A percentile compares a stretch with the other conserved stretches of the same genome.
These are phyloP conservation scores for Parietaria judaica DNA, from an alignment of 306 rosid genomes.

Conservation along the genomic window DNA sequence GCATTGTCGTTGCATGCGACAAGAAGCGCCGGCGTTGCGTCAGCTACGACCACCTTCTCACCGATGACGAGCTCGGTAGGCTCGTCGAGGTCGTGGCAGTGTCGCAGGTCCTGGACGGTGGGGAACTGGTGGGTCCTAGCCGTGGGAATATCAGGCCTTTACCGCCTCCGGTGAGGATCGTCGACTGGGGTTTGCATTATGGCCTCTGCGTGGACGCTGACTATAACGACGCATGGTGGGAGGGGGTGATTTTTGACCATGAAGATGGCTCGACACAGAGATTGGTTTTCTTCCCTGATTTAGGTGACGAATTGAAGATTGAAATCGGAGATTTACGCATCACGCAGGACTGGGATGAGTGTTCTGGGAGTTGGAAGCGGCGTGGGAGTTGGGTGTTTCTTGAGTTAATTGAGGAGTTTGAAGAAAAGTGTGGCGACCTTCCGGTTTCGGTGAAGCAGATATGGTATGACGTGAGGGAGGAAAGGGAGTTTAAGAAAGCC, in stretches of 20 bases:
- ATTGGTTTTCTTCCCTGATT: slow-evolving; percentile 63
- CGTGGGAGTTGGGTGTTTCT: slow-evolving; percentile 73
- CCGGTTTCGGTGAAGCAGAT: slow-evolving; percentile 64
- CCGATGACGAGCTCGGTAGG: slow-evolving; percentile 23
- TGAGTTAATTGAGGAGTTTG: slow-evolving; percentile 55
- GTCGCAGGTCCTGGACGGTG: slow-evolving; percentile 42
- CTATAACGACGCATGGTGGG: slow-evolving; percentile 87
- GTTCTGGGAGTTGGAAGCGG: slow-evolving; percentile 39
- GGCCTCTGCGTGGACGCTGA: slow-evolving; percentile 76
- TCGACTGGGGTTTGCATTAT: slow-evolving; percentile 27
- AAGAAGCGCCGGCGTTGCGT: slow-evolving; percentile 37
- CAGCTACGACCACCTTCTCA: slow-evolving; percentile 42
- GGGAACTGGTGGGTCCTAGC: background rate
- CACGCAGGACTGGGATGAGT: slow-evolving; percentile 72
- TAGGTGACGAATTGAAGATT: slow-evolving; percentile 61
- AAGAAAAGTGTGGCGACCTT: slow-evolving; percentile 23
- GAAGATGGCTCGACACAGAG: slow-evolving; percentile 47
- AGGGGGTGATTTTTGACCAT: slow-evolving; percentile 77
- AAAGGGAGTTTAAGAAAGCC: slow-evolving; percentile 31
- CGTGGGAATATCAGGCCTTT: slow-evolving; percentile 58
- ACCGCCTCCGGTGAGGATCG: slow-evolving; percentile 35
- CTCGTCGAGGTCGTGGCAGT: slow-evolving; percentile 39
- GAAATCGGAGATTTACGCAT: slow-evolving; percentile 36
- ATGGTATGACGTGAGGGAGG: slow-evolving; percentile 63
- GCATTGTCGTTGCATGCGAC: slow-evolving; percentile 33